Evolutionary conservation across 1,284 basidiomycete genomes (phyloP).

Genomic region (Phaffia rhodozyma): DNA sequence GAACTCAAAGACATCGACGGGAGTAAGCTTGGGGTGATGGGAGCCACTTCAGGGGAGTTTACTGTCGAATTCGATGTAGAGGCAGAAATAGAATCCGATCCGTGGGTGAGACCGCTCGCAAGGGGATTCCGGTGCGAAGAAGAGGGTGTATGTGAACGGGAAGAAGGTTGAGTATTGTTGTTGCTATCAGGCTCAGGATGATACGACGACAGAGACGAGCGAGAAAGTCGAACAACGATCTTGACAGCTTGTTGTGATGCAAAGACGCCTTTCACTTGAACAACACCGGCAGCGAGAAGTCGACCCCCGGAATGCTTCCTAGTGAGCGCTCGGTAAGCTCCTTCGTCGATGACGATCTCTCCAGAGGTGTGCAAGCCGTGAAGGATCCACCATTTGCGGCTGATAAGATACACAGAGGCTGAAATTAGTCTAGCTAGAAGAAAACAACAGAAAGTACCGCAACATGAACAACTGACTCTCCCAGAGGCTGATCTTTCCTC

Average conservation of each 20-base stretch:
- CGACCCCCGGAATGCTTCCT: conserved; percentile 77
- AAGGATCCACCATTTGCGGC: conserved; percentile 83
- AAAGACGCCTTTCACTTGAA: conserved; percentile 76
- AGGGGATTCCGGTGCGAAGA: neutral
- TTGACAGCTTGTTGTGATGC: conserved; percentile 88
- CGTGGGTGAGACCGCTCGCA: neutral
- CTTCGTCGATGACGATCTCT: conserved; percentile 53
- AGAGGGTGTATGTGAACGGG: conserved; percentile 9
- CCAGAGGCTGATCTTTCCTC: conserved; percentile 58
- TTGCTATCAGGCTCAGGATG: conserved; percentile 6
- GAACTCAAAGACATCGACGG: conserved; percentile 33
- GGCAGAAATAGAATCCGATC: neutral
- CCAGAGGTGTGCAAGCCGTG: conserved; percentile 86
- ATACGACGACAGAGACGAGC: neutral
- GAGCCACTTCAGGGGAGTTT: conserved; percentile 5
- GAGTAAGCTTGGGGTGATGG: conserved; percentile 28
- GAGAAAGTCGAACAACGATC: conserved; percentile 50
- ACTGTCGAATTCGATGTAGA: conserved; percentile 20
- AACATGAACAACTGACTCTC: conserved; percentile 42
- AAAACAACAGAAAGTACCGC: neutral
- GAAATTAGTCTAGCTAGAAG: neutral
- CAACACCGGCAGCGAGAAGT: conserved; percentile 77
- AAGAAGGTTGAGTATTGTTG: neutral
- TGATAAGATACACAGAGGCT: conserved; percentile 15
- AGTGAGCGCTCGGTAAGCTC: conserved; percentile 75